A percentile compares a stretch with the other conserved stretches of the same genome.
These are phyloP conservation scores for Sphaerulina vaccinii DNA, from an alignment of 2,329 filamentous ascomycete species.

Conservation along the genomic window DNA sequence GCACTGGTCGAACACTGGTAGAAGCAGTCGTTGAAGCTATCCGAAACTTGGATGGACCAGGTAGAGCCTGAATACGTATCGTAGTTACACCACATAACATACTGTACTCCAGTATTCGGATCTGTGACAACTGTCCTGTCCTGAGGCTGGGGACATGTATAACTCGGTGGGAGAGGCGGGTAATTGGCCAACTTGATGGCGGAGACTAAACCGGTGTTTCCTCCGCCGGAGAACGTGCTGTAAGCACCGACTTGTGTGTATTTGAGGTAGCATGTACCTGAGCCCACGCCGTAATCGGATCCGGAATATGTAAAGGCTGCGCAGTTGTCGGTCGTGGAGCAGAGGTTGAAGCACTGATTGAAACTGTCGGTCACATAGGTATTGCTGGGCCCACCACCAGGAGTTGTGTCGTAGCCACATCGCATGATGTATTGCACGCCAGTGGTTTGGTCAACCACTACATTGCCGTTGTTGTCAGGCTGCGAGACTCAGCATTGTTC, in stretches of 20 bases:
- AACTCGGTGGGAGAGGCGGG: slow-evolving; percentile 6
- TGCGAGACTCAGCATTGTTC: too few species aligned
- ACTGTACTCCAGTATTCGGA: slow-evolving; percentile 6
- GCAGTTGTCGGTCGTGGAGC: neutral
- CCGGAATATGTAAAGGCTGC: slow-evolving; percentile 3
- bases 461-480: neutral
- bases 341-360: slow-evolving; percentile 4
- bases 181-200: slow-evolving; percentile 3
- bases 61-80: neutral
- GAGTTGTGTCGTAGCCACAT: slow-evolving; percentile 5
- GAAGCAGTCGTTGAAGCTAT: slow-evolving; percentile 12
- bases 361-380: neutral
- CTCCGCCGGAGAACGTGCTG: neutral
- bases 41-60: neutral
- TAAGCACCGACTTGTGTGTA: neutral
- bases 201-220: neutral
- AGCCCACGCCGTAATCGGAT: neutral
- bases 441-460: too few species aligned
- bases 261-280: slow-evolving; percentile 3
- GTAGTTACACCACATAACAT: slow-evolving; percentile 2
- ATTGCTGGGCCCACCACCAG: neutral
- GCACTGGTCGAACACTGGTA: neutral
- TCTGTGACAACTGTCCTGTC: slow-evolving; percentile 2
- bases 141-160: slow-evolving; percentile 6
- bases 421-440: too few species aligned